Evolutionary conservation across 768 basidiomycete species (phyloP), one percentile per base, ranked within the genome.

Genomic region (Auricularia heimuer): DNA sequence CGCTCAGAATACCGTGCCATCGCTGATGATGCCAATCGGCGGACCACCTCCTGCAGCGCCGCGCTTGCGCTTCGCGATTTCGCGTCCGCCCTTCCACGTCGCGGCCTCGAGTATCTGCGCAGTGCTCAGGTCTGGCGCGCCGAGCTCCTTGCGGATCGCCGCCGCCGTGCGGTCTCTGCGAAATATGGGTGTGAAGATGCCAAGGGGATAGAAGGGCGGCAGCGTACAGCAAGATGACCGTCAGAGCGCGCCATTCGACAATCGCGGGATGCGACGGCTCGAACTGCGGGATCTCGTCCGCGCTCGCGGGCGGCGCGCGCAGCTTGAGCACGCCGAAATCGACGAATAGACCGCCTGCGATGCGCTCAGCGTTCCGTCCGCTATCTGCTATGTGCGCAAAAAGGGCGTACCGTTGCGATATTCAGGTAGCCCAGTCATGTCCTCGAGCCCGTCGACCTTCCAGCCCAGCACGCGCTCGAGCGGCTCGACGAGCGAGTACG

Each of bases 191-290:
- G 29, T 29, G 29, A 29, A 29, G 29, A 29, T 29, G 29, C 2
- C 29, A 29, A 29, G 29, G 44, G 33, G 29, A 16, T 42, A 67
- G 39, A 63, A 58, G 56, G 66, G 33, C 14, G 34, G 58, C 7
- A 45, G 80, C 89, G 69, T 69, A 94, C 92, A 99, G 80, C 72
- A 88, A 85, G 64, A 97, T 89, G 44, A 99, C 92, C 0, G 96
- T 98, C 82, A 99, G 83, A 0, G 95, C 94, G 64, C 96, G 81
- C 94, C 95, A 96, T 76, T 99, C 96, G 44, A 98, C 86, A 65
- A 98, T 87, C 4, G 93, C 93, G 0, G 93, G 91, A 72, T 94
- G 94, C 0, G 89, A 88, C 1, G 93, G 82, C 14, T 81, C 75
- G 29, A 90, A 80, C 47, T 81, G 82, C 3, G 92, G 87, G 62